These are phyloP conservation scores for Komagataea norvegica DNA, from an alignment of 1,139 yeast species.

Conservation along the genomic window DNA sequence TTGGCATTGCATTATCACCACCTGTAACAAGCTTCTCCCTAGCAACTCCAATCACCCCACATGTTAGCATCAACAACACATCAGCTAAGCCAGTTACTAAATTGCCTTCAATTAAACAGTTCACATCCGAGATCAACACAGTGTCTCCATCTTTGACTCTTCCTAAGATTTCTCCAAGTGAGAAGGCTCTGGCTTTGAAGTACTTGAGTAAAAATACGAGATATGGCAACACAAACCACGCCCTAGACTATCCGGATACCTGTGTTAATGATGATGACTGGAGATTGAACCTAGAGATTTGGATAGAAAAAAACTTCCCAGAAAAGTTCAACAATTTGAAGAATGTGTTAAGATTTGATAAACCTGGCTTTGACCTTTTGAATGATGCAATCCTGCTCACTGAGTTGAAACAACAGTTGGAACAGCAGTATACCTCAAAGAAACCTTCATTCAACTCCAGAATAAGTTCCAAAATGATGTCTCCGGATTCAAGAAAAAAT, in stretches of 20 bases:
- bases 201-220: constrained; percentile 21
- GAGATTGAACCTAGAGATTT: constrained; percentile 28
- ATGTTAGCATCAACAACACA: constrained; percentile 4
- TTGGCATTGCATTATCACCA: constrained; percentile 12
- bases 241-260: constrained; percentile 26
- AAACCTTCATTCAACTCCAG: constrained; percentile 29
- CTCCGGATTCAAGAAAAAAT: constrained; percentile 11
- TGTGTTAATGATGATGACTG: constrained; percentile 27
- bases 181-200: constrained; percentile 8
- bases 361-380: constrained; percentile 27
- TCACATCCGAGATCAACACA: constrained; percentile 6
- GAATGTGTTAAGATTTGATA: constrained; percentile 25
- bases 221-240: constrained; percentile 17
- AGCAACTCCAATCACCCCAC: constrained; percentile 15
- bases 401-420: constrained; percentile 25
- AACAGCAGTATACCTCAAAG: constrained; percentile 11
- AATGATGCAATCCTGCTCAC: constrained; percentile 26
- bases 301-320: constrained; percentile 30
- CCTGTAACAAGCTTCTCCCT: constrained; percentile 2
- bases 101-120: constrained; percentile 10
- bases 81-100: constrained; percentile 4
- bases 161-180: not conserved
- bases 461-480: constrained; percentile 29
- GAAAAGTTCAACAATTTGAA: constrained; percentile 28
- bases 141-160: constrained; percentile 10